Percentiles rank a stretch among this genome's conserved stretches.
phyloP scores from a whole-genome alignment of 1,139 yeast species.

The Pichia sp. region DNA sequence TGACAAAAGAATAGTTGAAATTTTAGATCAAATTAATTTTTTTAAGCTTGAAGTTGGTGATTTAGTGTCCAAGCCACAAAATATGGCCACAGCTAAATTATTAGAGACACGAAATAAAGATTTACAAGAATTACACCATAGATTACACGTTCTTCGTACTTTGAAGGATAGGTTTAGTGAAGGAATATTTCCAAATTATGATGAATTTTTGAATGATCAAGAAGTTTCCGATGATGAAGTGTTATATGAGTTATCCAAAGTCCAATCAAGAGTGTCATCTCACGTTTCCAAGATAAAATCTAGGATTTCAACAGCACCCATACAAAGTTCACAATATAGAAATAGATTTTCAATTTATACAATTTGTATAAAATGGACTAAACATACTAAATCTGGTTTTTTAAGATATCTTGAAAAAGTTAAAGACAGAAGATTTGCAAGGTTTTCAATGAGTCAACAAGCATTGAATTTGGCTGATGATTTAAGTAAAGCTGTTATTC shows the following conservation, averaged over 20 bases:
- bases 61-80: slow-evolving; percentile 11
- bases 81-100: slow-evolving; percentile 21
- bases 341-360: slow-evolving; percentile 78
- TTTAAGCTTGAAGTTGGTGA: slow-evolving; percentile 21
- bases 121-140: slow-evolving; percentile 33
- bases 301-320: slow-evolving; percentile 13
- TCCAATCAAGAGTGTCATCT: slow-evolving; percentile 22
- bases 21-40: slow-evolving; percentile 36
- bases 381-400: slow-evolving; percentile 54
- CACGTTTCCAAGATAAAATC: slow-evolving; percentile 32
- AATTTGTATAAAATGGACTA: slow-evolving; percentile 75
- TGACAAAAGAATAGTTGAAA: slow-evolving; percentile 33
- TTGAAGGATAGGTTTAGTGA: slow-evolving; percentile 30
- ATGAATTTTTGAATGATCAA: slow-evolving; percentile 22
- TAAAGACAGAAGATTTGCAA: slow-evolving; percentile 48
- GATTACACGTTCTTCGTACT: slow-evolving; percentile 33
- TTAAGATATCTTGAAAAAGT: slow-evolving; percentile 57
- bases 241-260: slow-evolving; percentile 13
- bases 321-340: slow-evolving; percentile 41
- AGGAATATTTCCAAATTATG: slow-evolving; percentile 27
- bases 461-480: slow-evolving; percentile 67
- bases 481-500: slow-evolving; percentile 22
- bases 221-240: slow-evolving; percentile 23
- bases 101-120: slow-evolving; percentile 26
- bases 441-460: slow-evolving; percentile 59